Base-by-base conservation (phyloP, 2,329 filamentous ascomycete genomes). In the Alternaria brassicicola region DNA sequence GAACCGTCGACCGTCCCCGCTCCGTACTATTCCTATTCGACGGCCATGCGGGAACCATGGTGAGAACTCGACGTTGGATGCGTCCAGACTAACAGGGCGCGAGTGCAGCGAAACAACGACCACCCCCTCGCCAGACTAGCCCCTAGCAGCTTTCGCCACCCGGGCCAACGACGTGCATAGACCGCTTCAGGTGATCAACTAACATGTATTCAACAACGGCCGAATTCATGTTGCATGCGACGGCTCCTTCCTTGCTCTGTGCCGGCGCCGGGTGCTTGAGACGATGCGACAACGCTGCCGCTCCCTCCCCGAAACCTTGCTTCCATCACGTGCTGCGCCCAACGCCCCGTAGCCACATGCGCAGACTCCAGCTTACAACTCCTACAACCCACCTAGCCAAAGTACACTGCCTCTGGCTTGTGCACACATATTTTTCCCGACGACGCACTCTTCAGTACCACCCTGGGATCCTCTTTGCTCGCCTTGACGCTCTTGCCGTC, bases 391-490 rank as follows among this genome's bases (percentile, higher is more conserved):
- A 39, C 30, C 52, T 69, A 78, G 45, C 79, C 79, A 59, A 79
- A 81, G 58, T 76, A 80, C 50, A 79, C 77, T 30, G 73, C 76
- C 19, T 80, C 77, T 3, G 78, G 76, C 68, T 80, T 80, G 51
- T 81, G 78, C 48, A 81, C 78, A 30, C 72, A 76, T 26, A 78
- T 72, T 69, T 80, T 80, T 10, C 77, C 78, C 35, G 73, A 76
- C 47, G 67, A 70, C 9, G 67, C 73, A 46, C 71, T 78, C 65
- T 74, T 78, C 57, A 81, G 59, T 17, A 81, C 78, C 42, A 81
- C 67, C 61, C 74, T 74, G 4, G 80, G 79, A 64, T 81, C 79
- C 39, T 78, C 73, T 53, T 79, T 75, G 39, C 72, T 78, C 1
- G 71, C 79, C 65, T 81, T 78, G 38, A 79, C 75, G 28, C 67